phyloP scores from a whole-genome alignment of 331 rosid species.

The Pyracantha coccinea region DNA sequence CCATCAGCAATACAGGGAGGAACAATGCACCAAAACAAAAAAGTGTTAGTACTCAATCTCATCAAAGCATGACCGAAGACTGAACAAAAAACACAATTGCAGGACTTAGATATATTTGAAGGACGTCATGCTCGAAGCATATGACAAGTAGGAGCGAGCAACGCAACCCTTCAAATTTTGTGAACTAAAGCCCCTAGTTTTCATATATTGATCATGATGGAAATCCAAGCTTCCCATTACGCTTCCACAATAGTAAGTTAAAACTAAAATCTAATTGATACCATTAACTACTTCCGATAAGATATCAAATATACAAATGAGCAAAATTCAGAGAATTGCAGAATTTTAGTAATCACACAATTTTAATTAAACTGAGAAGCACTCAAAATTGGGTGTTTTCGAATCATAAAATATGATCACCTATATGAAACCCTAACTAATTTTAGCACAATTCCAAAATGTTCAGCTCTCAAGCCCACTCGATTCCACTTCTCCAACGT shows the following conservation, averaged over 20 bases:
- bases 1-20: constrained; percentile 13
- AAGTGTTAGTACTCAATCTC: constrained; percentile 18
- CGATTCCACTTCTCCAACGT: not conserved
- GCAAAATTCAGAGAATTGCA: not conserved
- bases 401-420: not conserved
- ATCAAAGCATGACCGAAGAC: not conserved
- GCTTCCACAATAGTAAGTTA: not conserved
- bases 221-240: not conserved
- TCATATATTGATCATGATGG: not conserved
- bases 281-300: not conserved
- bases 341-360: not conserved
- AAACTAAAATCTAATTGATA: not conserved
- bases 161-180: not conserved
- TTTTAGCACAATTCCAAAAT: not conserved
- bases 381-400: not conserved
- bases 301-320: not conserved
- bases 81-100: not conserved
- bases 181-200: not conserved
- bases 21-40: constrained; percentile 24
- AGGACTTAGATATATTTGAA: not conserved
- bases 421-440: constrained; percentile 20
- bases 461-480: not conserved
- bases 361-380: not conserved
- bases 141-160: too few relatives aligned
- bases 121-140: not conserved